A percentile compares a stretch with the other conserved stretches of the same genome.
Evolutionary conservation across 2,329 filamentous ascomycete species (phyloP).

Genomic region (Septoria petroselini): DNA sequence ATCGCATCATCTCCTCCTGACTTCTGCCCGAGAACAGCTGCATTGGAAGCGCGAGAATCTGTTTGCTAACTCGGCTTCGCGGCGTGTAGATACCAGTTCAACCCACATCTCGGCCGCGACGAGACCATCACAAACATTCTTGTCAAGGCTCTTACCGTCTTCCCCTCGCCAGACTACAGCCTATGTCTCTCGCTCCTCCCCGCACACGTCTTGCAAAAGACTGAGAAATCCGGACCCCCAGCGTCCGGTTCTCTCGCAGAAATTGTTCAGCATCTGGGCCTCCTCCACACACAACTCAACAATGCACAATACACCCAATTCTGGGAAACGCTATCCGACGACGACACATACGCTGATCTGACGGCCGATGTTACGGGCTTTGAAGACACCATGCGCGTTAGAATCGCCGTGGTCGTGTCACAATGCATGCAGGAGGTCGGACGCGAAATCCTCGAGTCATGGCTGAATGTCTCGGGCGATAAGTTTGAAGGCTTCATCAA

Average conservation of each 20-base stretch:
- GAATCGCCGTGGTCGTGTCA: constrained; percentile 83
- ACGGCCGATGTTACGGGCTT: constrained; percentile 93
- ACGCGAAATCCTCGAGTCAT: constrained; percentile 47
- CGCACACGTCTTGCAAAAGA: constrained; percentile 66
- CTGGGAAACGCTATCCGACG: constrained; percentile 88
- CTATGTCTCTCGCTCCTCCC: constrained; percentile 92
- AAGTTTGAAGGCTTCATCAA: constrained; percentile 52
- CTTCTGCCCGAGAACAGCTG: neutral
- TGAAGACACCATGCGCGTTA: constrained; percentile 86
- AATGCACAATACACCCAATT: constrained; percentile 86
- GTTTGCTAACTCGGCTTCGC: neutral
- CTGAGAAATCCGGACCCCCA: constrained; percentile 48
- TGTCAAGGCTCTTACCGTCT: constrained; percentile 95
- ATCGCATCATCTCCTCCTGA: constrained; percentile 39
- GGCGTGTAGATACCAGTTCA: constrained; percentile 85
- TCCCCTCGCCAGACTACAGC: constrained; percentile 92
- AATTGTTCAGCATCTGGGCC: constrained; percentile 81
- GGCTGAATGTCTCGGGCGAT: constrained; percentile 47
- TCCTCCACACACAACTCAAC: constrained; percentile 82
- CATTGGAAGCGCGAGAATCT: constrained; percentile 12
- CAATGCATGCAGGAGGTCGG: constrained; percentile 77
- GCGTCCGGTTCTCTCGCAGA: constrained; percentile 69
- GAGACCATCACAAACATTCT: constrained; percentile 99
- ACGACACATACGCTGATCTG: constrained; percentile 93
- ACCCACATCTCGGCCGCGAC: constrained; percentile 94